These are phyloP conservation scores for Epithemia pelagica DNA, from an alignment of 108 stramenopile genomes.

Conservation along the genomic window DNA sequence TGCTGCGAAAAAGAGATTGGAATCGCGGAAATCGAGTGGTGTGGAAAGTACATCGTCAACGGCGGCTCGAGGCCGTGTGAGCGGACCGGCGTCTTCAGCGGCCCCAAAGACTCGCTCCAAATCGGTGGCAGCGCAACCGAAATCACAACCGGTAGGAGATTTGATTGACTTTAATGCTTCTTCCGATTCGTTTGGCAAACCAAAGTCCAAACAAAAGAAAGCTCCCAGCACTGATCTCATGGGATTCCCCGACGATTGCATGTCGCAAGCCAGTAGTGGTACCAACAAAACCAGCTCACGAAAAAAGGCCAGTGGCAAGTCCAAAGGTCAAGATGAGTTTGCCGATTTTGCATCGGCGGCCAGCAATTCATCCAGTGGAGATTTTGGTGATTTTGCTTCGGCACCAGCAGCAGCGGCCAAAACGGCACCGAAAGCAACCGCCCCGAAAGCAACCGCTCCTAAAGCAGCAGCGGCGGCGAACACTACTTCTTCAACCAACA, in stretches of 20 bases:
- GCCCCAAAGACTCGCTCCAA: slow-evolving; percentile 9
- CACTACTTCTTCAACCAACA: neutral
- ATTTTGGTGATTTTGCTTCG: neutral
- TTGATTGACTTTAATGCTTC: slow-evolving; percentile 11
- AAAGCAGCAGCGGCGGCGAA: neutral
- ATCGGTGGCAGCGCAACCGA: slow-evolving; percentile 32
- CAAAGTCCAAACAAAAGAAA: slow-evolving; percentile 16
- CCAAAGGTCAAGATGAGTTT: slow-evolving; percentile 15
- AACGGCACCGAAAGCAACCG: neutral
- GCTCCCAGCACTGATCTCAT: neutral
- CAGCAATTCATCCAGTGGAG: neutral
- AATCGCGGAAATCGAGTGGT: slow-evolving; percentile 13
- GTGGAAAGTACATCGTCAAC: slow-evolving; percentile 18
- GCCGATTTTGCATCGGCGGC: slow-evolving; percentile 15
- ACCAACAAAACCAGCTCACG: neutral
- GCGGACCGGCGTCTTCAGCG: neutral
- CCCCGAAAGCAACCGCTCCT: neutral
- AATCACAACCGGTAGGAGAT: slow-evolving; percentile 23
- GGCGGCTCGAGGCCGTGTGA: slow-evolving; percentile 1
- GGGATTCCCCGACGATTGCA: neutral
- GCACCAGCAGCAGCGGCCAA: neutral
- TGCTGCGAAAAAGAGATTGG: slow-evolving; percentile 60
- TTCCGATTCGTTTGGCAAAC: slow-evolving; percentile 14
- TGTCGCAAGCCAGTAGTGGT: neutral
- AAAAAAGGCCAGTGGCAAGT: slow-evolving; percentile 2